Percentiles rank a stretch among this genome's conserved stretches.
Conservation (phyloP, 2,329 filamentous ascomycete genomes). For the Ilyonectria destructans region DNA sequence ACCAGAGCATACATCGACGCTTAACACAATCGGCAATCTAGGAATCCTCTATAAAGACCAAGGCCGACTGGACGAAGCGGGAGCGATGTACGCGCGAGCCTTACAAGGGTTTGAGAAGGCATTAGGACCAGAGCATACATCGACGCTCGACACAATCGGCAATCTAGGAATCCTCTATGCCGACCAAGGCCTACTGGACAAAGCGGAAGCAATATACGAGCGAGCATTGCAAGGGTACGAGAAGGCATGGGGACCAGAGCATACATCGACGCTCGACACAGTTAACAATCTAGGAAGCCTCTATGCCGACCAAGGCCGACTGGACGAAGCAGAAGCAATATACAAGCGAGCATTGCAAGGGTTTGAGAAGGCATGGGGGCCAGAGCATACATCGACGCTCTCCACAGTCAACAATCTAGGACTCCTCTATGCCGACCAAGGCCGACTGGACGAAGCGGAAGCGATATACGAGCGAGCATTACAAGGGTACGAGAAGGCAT, state of each 20-base stretch:
- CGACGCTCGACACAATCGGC: not conserved
- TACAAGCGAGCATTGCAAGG: conserved; percentile 50
- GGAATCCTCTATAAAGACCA: not conserved
- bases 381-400: not conserved
- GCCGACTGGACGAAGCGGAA: conserved; percentile 46
- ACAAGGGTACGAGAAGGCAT: conserved; percentile 32
- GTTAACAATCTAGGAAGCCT: conserved; percentile 50
- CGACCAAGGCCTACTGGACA: conserved; percentile 43
- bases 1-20: not conserved
- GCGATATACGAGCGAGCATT: conserved; percentile 14
- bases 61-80: conserved; percentile 45
- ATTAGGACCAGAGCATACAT: not conserved
- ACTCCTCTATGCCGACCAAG: conserved; percentile 15
- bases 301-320: conserved; percentile 47
- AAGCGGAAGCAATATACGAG: conserved; percentile 34
- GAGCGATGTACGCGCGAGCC: conserved; percentile 30
- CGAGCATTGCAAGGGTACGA: conserved; percentile 40
- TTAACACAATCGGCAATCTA: conserved; percentile 3
- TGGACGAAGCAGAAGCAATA: conserved; percentile 49
- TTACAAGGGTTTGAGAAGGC: conserved; percentile 5
- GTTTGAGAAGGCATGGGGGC: conserved; percentile 36
- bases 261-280: conserved; percentile 42
- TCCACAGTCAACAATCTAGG: not conserved
- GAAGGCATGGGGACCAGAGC: too few relatives aligned
- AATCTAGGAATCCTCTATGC: conserved; percentile 42